Evolutionary conservation across 192 early-diverging fungal genomes (phyloP).

Genomic region (Phlyctochytrium bullatum): DNA sequence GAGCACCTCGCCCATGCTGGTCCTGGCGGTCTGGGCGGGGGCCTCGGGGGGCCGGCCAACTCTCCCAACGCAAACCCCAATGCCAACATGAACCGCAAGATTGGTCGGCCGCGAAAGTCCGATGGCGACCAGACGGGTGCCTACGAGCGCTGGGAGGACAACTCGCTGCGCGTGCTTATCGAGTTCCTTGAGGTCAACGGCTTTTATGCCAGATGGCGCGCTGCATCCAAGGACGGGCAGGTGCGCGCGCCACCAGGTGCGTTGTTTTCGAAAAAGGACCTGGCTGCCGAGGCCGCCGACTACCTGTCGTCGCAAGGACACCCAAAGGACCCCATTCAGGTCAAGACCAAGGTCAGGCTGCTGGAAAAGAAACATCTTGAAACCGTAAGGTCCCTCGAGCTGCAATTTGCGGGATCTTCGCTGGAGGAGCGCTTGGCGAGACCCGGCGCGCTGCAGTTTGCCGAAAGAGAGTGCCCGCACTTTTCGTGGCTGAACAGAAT

Average conservation of each 20-base stretch:
- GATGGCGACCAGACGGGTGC: neutral
- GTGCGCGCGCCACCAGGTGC: neutral
- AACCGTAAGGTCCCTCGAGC: neutral
- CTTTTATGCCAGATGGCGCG: neutral
- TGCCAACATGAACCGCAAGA: too few species aligned
- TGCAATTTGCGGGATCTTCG: neutral
- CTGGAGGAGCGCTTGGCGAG: neutral
- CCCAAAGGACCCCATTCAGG: neutral
- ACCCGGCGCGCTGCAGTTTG: neutral
- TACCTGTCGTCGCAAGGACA: neutral
- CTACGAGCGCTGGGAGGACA: neutral
- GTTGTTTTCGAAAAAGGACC: neutral
- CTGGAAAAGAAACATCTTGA: neutral
- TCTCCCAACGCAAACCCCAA: too few species aligned
- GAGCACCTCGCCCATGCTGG: too few species aligned
- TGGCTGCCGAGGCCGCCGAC: neutral
- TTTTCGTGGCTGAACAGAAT: neutral
- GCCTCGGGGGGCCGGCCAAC: too few species aligned
- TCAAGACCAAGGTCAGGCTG: conserved; percentile 3
- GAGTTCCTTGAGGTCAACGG: neutral
- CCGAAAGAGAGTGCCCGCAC: neutral
- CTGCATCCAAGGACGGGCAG: neutral
- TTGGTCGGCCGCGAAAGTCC: neutral
- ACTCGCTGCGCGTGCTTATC: neutral
- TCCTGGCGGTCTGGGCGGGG: too few species aligned